Evolutionary conservation across 768 basidiomycete species (phyloP), one percentile per base, ranked within the genome.

Genomic region (Termitomyces sp.): DNA sequence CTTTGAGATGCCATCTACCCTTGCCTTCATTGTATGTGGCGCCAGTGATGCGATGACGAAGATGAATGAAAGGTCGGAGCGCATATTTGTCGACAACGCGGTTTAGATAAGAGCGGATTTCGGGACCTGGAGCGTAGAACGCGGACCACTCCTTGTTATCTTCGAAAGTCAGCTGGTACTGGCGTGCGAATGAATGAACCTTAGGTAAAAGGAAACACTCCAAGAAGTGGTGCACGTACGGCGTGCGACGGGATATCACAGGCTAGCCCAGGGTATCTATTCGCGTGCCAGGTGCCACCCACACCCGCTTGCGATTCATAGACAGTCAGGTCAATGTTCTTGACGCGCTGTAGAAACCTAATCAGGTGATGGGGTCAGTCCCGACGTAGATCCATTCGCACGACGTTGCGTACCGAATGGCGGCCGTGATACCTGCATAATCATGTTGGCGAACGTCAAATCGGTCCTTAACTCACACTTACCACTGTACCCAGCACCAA

Each of bases 111-210:
- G 71, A 69, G 28, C 72, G 79, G 32, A 89, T 87, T 66, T 89
- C 86, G 5, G 76, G 68, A 3, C 85, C 85, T 4, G 82, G 72
- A 5, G 85, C 77, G 58, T 86, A 87, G 69, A 83, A 85, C 5
- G 79, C 70, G 1, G 83, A 84, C 85, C 85, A 87, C 60, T 85
- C 73, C 7, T 75, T 82, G 61, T 85, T 82, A 13, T 75, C 71
- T 58, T 81, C 81, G 61, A 86, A 87, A 0, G 82, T 80, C 36
- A 82, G 72, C 68, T 86, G 84, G 63, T 85, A 84, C 83, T 86
- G 55, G 3, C 54, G 23, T 36, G 43, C 32, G 14, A 32, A 28
- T 20, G 30, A 3, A 44, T 53, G 30, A 48, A 40, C 9, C 18
- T 18, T 10, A 2, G 28, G 12, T 26, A 28, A 30, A 43, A 20